Evolutionary conservation across 495 filamentous ascomycete genomes (phyloP), one percentile per base, ranked within the genome.

Genomic region (Podospora pseudocomata): DNA sequence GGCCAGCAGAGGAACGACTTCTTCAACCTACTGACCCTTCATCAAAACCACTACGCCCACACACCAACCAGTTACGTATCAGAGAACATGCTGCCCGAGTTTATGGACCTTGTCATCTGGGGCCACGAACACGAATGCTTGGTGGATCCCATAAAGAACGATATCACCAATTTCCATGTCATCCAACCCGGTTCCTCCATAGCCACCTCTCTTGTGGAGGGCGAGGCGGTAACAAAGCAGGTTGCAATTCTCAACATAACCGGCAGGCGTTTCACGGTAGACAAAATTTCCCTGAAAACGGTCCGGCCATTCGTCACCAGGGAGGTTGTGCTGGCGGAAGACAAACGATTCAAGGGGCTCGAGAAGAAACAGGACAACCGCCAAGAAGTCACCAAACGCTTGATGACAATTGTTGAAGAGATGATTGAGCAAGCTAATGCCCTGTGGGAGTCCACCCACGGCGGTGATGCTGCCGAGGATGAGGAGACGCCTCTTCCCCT

Each of bases 121-220:
- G 95, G 95, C 27, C 95, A 99, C 73, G 95, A 99, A 77, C 95
- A 99, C 73, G 96, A 99, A 79, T 98, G 94, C 75, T 77, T 95
- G 4, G 96, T 98, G 71, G 87, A 96, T 55, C 95, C 95, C 1
- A 73, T 78, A 13, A 83, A 86, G 27, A 97, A 97, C 73, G 87
- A 91, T 0, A 93, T 97, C 76, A 96, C 87, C 67, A 89, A 89
- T 9, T 98, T 98, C 71, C 88, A 94, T 73, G 93, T 99, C 68
- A 97, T 99, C 86, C 95, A 99, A 72, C 95, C 95, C 0, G 95
- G 95, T 4, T 98, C 96, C 0, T 97, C 95, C 1, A 88, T 99
- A 1, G 95, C 94, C 9, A 99, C 95, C 3, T 97, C 96, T 1
- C 81, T 99, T 0, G 87, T 91, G 32, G 90, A 90, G 0, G 94